Percentiles rank a stretch among this genome's conserved stretches.
These are phyloP conservation scores for Cucurbita ficifolia DNA, from an alignment of 306 rosid genomes.

Conservation along the genomic window DNA sequence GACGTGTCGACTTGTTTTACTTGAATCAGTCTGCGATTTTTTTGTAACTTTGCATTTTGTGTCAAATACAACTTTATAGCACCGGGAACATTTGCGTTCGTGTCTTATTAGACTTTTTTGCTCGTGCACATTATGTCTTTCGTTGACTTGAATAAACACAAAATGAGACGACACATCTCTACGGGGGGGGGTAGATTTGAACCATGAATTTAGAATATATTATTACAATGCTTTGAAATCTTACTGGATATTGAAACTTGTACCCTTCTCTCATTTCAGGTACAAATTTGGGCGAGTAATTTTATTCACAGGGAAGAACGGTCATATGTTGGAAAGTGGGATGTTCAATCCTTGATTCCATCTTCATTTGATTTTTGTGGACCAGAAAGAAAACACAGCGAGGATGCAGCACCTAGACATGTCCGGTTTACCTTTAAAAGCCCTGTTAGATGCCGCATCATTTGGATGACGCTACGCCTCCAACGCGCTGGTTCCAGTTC, in stretches of 20 bases:
- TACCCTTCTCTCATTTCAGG: constrained; percentile 32
- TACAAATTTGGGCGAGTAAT: constrained; percentile 95
- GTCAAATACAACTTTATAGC: neutral
- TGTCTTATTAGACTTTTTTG: neutral
- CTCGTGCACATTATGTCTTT: neutral
- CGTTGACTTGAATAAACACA: neutral
- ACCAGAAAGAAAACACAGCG: constrained; percentile 39
- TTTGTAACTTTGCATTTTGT: neutral
- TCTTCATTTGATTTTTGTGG: constrained; percentile 62
- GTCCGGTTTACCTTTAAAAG: constrained; percentile 65
- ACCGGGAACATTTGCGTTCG: no score
- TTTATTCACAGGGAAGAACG: constrained; percentile 85
- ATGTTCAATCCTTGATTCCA: constrained; percentile 54
- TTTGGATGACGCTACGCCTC: constrained; percentile 81
- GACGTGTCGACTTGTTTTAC: neutral
- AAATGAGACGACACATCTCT: neutral
- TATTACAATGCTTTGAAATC: neutral
- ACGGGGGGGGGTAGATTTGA: neutral
- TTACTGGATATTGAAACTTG: neutral
- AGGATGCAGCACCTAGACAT: constrained; percentile 57
- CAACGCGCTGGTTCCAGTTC: constrained; percentile 76
- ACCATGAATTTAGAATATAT: neutral
- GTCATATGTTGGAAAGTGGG: constrained; percentile 95
- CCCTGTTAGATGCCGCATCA: constrained; percentile 75
- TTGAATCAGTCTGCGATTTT: neutral